Evolutionary conservation across 2,329 filamentous ascomycete genomes (phyloP), one percentile per base, ranked within the genome.

Genomic region (Diaporthe vaccinii): DNA sequence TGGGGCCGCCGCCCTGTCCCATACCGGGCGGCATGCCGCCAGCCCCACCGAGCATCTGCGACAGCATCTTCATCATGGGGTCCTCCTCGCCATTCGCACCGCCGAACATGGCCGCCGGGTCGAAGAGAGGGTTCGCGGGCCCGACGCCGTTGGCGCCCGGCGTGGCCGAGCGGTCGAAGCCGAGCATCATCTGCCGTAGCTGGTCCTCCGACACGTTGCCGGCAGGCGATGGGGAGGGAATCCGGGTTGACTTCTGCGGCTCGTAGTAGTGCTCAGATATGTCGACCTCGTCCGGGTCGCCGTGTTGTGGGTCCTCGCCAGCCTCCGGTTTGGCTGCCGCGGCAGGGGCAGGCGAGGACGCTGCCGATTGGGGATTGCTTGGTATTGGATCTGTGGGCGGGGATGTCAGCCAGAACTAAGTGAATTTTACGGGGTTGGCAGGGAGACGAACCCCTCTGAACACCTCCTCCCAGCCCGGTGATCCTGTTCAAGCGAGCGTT

Each of bases 211-310:
- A 87, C 61, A 90, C 81, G 58, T 83, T 79, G 44, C 17, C 70
- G 44, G 82, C 77, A 9, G 73, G 75, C 0, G 31, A 41, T 9
- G 74, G 58, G 1, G 71, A 65, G 44, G 83, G 79, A 70, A 86
- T 80, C 71, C 85, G 84, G 31, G 85, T 79, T 55, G 86, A 85
- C 14, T 84, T 84, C 34, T 85, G 83, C 1, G 92, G 92, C 46
- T 88, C 84, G 83, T 93, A 94, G 83, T 89, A 92, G 84, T 94
- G 93, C 78, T 93, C 85, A n/a, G 93, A 94, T 78, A 96, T 95
- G 82, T 96, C 94, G 77, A 95, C 89, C 83, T 95, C 94, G 7
- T 92, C 93, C 8, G 94, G 94, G 79, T 94, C 93, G 74, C 88
- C 91, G 79, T 89, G 84, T 39, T 83, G 81, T 31, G 82, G 78